Evolutionary conservation across 257 asterid species (phyloP).

Genomic region (Przewalskia tangutica): DNA sequence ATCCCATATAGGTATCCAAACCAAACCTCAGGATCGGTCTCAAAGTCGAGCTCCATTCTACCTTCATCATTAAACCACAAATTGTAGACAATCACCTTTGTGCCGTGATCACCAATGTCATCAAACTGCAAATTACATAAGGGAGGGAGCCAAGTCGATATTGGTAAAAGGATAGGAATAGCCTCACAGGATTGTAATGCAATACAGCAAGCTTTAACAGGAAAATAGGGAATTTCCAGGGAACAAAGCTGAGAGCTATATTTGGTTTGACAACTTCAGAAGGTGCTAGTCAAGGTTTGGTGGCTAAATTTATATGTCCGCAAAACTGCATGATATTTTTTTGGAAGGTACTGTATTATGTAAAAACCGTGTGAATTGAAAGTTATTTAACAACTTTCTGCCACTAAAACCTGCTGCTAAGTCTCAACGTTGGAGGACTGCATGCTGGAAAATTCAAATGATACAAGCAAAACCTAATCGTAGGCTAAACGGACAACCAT

Average conservation of each 20-base stretch:
- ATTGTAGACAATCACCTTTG: constrained; percentile 63
- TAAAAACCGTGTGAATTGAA: not conserved
- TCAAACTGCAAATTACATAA: constrained; percentile 39
- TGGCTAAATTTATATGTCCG: not conserved
- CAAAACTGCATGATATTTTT: not conserved
- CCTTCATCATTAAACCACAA: constrained; percentile 76
- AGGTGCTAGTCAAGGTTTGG: not conserved
- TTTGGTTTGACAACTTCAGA: not conserved
- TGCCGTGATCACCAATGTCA: constrained; percentile 73
- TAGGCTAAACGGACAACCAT: not conserved
- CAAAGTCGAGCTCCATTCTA: constrained; percentile 73
- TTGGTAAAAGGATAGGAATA: not conserved
- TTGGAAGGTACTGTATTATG: not conserved
- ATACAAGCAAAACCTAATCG: not conserved
- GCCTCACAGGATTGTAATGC: constrained; percentile 2
- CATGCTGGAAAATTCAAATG: not conserved
- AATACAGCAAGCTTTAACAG: not conserved
- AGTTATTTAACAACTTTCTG: not conserved
- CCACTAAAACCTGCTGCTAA: not conserved
- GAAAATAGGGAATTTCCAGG: not conserved
- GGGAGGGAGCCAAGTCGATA: not conserved
- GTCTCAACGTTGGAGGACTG: not conserved
- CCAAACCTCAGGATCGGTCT: constrained; percentile 67
- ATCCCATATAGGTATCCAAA: not conserved
- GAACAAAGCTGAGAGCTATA: not conserved